Evolutionary conservation across 306 rosid species (phyloP), one percentile per base, ranked within the genome.

Genomic region (Quercus cerris): DNA sequence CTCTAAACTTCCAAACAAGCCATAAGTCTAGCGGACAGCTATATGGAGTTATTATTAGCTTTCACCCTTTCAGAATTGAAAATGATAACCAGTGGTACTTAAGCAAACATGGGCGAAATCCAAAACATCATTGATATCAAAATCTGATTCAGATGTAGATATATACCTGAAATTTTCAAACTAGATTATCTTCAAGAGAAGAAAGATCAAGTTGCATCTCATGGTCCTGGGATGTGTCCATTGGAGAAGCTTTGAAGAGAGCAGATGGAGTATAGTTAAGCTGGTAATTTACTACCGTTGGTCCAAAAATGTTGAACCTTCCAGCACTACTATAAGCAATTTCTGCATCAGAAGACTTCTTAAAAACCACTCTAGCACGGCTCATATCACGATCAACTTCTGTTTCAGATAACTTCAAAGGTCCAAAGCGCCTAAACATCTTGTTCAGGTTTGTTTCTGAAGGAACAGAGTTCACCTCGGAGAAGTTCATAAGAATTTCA

Each of bases 301-400:
- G 86, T 64, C 99, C 99, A 84, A 95, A 95, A 81, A 95, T 93
- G 77, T 84, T 93, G 86, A 93, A 95, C 88, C 87, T 95, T 82
- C 88, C 90, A 83, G 98, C 99, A 90, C 94, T 93, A 63, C 84
- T 89, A 80, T 68, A 88, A 66, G 99, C 98, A 66, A 90, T 87
- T 85, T 95, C 99, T 15, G 96, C 99, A 87, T 95, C 98, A 62
- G 87, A 73, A 80, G 87, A 77, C 82, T 81, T 91, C 83, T 93
- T 95, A 69, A 93, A 95, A 78, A 95, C 90, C 77, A 95, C 99
- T 86, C 97, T 90, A 12, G 99, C 99, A 73, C 97, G 96, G 75
- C 98, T 87, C 76, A 91, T 90, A 80, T 91, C 86, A 49, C 92
- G 86, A 82, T 93, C 98, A 57, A 95, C 98, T 85, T 93, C 99